These are phyloP conservation scores for Diaporthe vaccinii DNA, from an alignment of 2,329 filamentous ascomycete genomes.

Conservation along the genomic window DNA sequence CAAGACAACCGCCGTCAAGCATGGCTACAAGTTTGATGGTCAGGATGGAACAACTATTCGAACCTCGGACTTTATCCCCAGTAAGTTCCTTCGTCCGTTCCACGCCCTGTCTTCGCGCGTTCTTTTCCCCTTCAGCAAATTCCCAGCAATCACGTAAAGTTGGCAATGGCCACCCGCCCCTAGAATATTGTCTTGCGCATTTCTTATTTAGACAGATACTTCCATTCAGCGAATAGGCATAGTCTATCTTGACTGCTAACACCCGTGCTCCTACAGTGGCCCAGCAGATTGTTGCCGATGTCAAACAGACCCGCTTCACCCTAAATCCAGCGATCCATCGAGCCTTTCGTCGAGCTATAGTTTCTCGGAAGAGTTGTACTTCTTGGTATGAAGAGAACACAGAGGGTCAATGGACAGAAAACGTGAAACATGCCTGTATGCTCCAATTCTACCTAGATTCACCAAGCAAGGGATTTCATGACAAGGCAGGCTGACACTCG, in stretches of 20 bases:
- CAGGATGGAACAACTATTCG: conserved; percentile 1
- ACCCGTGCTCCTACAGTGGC: neutral
- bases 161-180: neutral
- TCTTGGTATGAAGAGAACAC: conserved; percentile 25
- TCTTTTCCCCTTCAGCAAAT: neutral
- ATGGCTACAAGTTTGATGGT: conserved; percentile 20
- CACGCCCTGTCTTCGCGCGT: neutral
- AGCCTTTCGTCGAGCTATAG: conserved; percentile 29
- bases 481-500: neutral
- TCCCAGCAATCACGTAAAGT: neutral
- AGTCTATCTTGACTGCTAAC: neutral
- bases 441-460: neutral
- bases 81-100: neutral
- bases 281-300: conserved; percentile 7
- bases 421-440: conserved; percentile 19
- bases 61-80: conserved; percentile 20
- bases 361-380: conserved; percentile 11
- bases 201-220: too few species aligned
- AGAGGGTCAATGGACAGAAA: conserved; percentile 10
- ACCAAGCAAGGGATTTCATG: too few species aligned
- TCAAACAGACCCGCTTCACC: neutral
- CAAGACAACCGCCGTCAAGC: conserved; percentile 11
- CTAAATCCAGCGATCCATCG: neutral
- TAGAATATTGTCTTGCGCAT: neutral
- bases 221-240: neutral